Base-by-base conservation (phyloP, 192 early-diverging fungal species). In the Coemansia sp. region DNA sequence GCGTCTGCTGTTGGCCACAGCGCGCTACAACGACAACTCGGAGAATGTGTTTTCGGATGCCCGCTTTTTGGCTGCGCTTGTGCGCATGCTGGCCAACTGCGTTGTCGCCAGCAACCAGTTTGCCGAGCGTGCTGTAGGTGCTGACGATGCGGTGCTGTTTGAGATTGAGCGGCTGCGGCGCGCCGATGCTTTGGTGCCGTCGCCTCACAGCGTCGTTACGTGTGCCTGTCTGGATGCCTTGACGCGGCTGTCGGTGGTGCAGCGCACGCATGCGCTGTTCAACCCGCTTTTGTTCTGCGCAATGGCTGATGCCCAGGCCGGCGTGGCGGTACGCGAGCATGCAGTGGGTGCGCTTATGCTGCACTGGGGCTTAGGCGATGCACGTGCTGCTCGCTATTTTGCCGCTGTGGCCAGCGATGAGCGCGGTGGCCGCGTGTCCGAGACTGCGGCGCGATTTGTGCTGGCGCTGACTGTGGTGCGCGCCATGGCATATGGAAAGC, bases 1-100 rank as follows among this genome's bases (percentile, higher is more conserved):
- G 0, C 64, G 83, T 8, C 81, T 93, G 25, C 59, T 99, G 28
- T 59, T 95, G 55, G 84, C 88, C 25, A 74, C 94, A n/a, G 79
- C 97, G 54, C 76, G 85, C 42, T 93, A 88, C 75, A 99, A 99
- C 73, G 94, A 97, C 74, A 99, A 97, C 66, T 88, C 89, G 48
- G 87, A 88, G 50, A 98, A 96, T 68, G 72, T 74, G 78, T 93
- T 86, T 47, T 87, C 92, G 1, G 94, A 96, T 58, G 82, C 84
- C 59, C 91, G 89, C 58, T 96, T 88, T 60, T 69, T 96, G 18
- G 81, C 86, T 10, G 82, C 82, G 1, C 66, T 94, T n/a, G 86
- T 96, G n/a, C 84, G 81, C 10, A 84, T 88, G 0, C 67, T 93
- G 25, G 87, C 85, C 17, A 82, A 90, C 63, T 64, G 86, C 0